Percentiles rank a stretch among this genome's conserved stretches.
phyloP scores from a whole-genome alignment of 805 yeast species.

The Pichia nakasei region DNA sequence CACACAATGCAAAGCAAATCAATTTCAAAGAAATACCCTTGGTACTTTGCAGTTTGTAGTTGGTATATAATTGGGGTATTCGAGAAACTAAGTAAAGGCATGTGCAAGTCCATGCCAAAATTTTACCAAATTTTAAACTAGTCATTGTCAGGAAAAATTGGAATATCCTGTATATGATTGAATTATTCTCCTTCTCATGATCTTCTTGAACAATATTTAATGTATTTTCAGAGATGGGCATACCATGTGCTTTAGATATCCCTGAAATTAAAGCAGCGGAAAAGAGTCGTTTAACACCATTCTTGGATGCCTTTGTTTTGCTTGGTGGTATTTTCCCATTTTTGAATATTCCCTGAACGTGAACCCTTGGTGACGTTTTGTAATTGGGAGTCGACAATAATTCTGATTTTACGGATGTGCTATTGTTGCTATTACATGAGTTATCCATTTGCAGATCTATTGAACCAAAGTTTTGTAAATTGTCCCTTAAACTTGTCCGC shows the following conservation, averaged over 20 bases:
- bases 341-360: slow-evolving; percentile 5
- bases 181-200: no score
- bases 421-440: no score
- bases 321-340: no score
- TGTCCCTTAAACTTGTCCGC: slow-evolving; percentile 16
- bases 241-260: slow-evolving; percentile 22
- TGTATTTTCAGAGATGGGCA: slow-evolving; percentile 13
- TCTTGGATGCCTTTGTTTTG: neutral
- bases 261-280: slow-evolving; percentile 18
- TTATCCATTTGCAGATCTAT: neutral
- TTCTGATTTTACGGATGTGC: no score
- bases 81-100: slow-evolving; percentile 39
- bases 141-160: slow-evolving; percentile 12
- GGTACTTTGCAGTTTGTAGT: slow-evolving; percentile 37
- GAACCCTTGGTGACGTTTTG: neutral
- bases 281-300: slow-evolving; percentile 2
- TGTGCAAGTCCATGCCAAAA: slow-evolving; percentile 46
- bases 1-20: slow-evolving; percentile 40
- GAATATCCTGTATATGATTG: slow-evolving; percentile 16
- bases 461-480: slow-evolving; percentile 11
- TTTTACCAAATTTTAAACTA: slow-evolving; percentile 17
- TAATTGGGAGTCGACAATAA: neutral
- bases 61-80: slow-evolving; percentile 43
- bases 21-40: slow-evolving; percentile 43
- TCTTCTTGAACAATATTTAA: no score